Evolutionary conservation across 768 basidiomycete species (phyloP).

Genomic region (Tricholoma matsutake): DNA sequence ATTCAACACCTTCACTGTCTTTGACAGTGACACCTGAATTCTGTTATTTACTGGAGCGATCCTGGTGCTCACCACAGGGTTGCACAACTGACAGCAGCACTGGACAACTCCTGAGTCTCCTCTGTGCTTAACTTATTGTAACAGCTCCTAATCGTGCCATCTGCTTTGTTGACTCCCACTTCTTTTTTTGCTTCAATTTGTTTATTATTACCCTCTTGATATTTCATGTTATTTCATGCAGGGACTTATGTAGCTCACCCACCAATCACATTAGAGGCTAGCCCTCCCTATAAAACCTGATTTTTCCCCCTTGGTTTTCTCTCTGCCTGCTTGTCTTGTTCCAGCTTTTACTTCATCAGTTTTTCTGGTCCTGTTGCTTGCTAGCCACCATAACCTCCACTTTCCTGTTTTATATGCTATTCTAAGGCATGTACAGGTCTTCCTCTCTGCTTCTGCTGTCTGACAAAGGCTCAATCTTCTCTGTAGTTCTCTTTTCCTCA

Average conservation of each 20-base stretch:
- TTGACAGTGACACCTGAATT: background rate
- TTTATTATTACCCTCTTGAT: background rate
- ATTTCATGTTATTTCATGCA: background rate
- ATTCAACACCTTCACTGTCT: background rate
- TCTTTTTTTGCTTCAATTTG: background rate
- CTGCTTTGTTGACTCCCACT: background rate
- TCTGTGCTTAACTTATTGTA: background rate
- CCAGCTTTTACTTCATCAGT: too few relatives aligned
- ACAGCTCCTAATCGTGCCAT: background rate
- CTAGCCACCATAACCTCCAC: too few relatives aligned
- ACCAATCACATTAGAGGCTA: too few relatives aligned
- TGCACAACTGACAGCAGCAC: background rate
- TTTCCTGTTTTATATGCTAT: too few relatives aligned
- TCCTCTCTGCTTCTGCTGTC: too few relatives aligned
- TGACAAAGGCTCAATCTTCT: background rate
- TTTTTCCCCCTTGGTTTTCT: too few relatives aligned
- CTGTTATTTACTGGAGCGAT: background rate
- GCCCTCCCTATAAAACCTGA: too few relatives aligned
- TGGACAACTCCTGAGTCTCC: background rate
- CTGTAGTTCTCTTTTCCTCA: background rate
- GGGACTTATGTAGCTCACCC: background rate
- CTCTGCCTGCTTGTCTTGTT: too few relatives aligned
- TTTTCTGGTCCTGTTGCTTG: too few relatives aligned
- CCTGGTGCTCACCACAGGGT: background rate
- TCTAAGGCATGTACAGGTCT: too few relatives aligned